phyloP scores from a whole-genome alignment of 1,139 yeast species.

The Lodderomyces metapsilosis region DNA sequence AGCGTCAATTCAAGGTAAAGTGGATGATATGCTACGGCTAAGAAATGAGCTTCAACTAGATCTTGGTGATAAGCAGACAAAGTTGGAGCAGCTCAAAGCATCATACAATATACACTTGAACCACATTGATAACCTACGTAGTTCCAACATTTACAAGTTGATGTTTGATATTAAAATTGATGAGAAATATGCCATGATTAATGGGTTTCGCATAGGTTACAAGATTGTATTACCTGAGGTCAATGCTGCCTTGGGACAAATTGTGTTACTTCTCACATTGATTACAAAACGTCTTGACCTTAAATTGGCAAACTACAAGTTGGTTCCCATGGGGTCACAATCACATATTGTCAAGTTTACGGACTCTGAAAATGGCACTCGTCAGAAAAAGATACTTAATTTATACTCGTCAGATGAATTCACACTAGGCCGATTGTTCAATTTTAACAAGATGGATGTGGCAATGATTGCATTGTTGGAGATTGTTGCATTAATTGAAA shows the following conservation, averaged over 20 bases:
- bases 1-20: conserved; percentile 36
- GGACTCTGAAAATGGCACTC: conserved; percentile 20
- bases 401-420: conserved; percentile 66
- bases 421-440: conserved; percentile 65
- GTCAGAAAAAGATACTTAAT: conserved; percentile 35
- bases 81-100: conserved; percentile 59
- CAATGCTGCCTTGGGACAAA: conserved; percentile 89
- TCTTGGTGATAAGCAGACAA: conserved; percentile 45
- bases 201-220: conserved; percentile 76
- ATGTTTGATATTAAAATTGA: conserved; percentile 75
- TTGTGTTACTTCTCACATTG: conserved; percentile 67
- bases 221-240: conserved; percentile 87
- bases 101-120: conserved; percentile 60
- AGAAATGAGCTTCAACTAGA: conserved; percentile 56
- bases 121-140: conserved; percentile 67
- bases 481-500: conserved; percentile 57
- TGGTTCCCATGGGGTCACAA: conserved; percentile 83
- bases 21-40: conserved; percentile 41
- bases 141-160: conserved; percentile 76
- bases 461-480: conserved; percentile 77
- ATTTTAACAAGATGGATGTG: conserved; percentile 67
- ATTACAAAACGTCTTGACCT: conserved; percentile 58
- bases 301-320: conserved; percentile 55
- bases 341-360: conserved; percentile 66
- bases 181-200: conserved; percentile 83